Percentiles rank a stretch among this genome's conserved stretches.
These are phyloP conservation scores for Agastache rugosa DNA, from an alignment of 257 asterid species.

Conservation along the genomic window DNA sequence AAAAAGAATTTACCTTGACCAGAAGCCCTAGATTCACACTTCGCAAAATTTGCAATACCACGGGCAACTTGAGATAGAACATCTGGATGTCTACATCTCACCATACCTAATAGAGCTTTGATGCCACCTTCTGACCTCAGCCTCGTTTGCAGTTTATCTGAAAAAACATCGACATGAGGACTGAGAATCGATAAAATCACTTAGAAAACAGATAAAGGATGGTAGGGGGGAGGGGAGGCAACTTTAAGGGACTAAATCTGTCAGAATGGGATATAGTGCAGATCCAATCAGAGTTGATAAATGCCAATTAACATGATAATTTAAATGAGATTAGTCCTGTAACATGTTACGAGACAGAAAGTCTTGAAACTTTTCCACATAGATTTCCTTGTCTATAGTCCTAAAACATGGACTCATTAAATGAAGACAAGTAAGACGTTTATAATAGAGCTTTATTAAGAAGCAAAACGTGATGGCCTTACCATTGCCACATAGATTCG, in stretches of 20 bases:
- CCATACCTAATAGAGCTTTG: constrained; percentile 97
- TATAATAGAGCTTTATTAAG: constrained; percentile 10
- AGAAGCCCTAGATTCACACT: constrained; percentile 95
- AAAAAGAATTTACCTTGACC: constrained; percentile 62
- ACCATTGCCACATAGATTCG: constrained; percentile 99
- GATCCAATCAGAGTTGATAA: background rate
- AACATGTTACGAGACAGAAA: background rate
- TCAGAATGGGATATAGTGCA: background rate
- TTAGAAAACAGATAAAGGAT: background rate
- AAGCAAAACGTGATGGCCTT: constrained; percentile 35
- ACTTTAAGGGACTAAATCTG: background rate
- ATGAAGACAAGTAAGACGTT: constrained; percentile 13
- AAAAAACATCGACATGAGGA: constrained; percentile 27
- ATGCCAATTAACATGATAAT: background rate
- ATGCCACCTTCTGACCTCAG: constrained; percentile 97
- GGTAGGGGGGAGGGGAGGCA: background rate
- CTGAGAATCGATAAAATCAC: constrained; percentile 15
- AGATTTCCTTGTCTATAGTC: background rate
- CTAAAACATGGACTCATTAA: background rate
- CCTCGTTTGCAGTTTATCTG: constrained; percentile 93
- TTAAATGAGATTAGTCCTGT: background rate
- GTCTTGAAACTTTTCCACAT: background rate
- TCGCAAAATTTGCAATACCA: constrained; percentile 96
- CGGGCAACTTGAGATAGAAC: constrained; percentile 98
- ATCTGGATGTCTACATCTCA: constrained; percentile 93